Evolutionary conservation across 306 rosid genomes (phyloP).

Genomic region (Arachis hypogaea): DNA sequence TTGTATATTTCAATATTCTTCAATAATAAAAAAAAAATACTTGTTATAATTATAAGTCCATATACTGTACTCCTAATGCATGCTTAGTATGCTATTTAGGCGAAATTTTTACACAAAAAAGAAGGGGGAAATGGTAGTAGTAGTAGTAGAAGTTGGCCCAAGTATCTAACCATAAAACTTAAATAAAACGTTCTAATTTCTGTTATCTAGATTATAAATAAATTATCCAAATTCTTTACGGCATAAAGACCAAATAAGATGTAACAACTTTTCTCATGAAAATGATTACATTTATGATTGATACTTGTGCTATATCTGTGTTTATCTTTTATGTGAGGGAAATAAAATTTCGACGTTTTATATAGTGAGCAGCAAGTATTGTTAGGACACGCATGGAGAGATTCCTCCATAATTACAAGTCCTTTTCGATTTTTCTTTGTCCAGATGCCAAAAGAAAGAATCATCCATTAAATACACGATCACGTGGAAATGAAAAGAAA

Average conservation of each 20-base stretch:
- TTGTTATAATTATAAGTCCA: no score
- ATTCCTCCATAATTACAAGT: background rate
- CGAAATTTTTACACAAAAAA: no score
- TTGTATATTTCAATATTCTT: background rate
- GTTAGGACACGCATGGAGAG: background rate
- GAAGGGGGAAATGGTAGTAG: no score
- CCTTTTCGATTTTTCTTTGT: background rate
- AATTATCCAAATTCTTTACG: background rate
- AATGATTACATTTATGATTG: no score
- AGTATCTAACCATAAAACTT: no score
- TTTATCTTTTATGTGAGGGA: no score
- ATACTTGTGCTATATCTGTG: no score
- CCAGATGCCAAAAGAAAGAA: conserved; percentile 19
- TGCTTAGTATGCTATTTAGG: no score
- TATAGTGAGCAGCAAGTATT: background rate
- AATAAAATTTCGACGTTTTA: no score
- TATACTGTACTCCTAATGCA: no score
- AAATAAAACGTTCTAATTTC: background rate
- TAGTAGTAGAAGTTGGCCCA: no score
- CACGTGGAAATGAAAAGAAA: conserved; percentile 1
- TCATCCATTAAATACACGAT: background rate
- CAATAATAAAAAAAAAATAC: no score
- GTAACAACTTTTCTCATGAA: background rate
- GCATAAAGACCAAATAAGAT: background rate
- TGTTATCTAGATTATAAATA: background rate